Evolutionary conservation across 2,329 filamentous ascomycete species (phyloP).

Genomic region (Sporothrix euskadiensis): DNA sequence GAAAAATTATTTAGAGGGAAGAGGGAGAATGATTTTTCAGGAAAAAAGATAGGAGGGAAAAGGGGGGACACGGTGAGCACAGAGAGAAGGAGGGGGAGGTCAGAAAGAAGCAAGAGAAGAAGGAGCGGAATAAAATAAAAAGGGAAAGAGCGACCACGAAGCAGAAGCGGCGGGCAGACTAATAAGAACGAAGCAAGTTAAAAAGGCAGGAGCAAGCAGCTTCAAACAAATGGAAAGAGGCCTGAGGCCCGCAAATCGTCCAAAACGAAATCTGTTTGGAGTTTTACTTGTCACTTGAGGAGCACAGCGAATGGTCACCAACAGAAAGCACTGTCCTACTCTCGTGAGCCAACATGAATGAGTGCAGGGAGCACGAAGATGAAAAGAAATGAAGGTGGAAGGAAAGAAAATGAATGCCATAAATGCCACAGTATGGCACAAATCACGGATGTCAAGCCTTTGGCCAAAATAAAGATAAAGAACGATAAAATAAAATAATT

Average conservation of each 20-base stretch:
- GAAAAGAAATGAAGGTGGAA: background rate
- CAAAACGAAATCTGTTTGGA: background rate
- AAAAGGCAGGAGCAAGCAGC: constrained; percentile 22
- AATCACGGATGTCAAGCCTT: background rate
- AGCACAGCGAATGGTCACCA: constrained; percentile 10
- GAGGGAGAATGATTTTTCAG: background rate
- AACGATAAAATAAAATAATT: constrained; percentile 27
- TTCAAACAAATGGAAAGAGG: constrained; percentile 1
- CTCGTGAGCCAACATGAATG: constrained; percentile 5
- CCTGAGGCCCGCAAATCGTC: constrained; percentile 11
- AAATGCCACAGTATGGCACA: background rate
- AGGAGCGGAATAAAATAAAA: constrained; percentile 9
- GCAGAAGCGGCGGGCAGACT: constrained; percentile 16
- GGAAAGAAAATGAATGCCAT: background rate
- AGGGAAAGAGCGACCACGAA: constrained; percentile 13
- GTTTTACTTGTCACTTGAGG: background rate
- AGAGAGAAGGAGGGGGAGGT: background rate
- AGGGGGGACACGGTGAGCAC: constrained; percentile 1
- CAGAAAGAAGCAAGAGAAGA: constrained; percentile 13
- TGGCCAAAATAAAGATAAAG: background rate
- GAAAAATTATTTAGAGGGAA: background rate
- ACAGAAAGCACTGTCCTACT: constrained; percentile 11
- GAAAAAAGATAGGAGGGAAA: background rate
- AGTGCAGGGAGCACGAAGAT: background rate
- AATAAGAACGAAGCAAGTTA: background rate